Conservation (phyloP, 352 stramenopile species). For the Phytophthora sojae region DNA sequence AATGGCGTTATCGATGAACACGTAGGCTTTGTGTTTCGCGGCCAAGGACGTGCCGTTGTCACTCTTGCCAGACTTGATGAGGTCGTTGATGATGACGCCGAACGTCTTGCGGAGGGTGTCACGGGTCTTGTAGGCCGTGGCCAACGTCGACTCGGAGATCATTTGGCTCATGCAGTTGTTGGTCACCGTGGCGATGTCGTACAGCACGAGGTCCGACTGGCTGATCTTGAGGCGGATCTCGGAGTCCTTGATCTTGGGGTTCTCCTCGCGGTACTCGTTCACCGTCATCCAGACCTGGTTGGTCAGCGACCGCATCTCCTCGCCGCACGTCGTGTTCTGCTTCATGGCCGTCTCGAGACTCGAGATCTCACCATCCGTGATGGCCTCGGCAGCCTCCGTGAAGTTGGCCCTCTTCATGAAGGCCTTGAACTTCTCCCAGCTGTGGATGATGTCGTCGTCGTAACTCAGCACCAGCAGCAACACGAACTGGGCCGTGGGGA, state of each 20-base stretch:
- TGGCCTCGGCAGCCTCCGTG: constrained; percentile 23
- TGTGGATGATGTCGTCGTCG: constrained; percentile 37
- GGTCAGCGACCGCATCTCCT: constrained; percentile 43
- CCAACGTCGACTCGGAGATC: constrained; percentile 20
- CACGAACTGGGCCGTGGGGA: constrained; percentile 39
- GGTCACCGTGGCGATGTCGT: constrained; percentile 55
- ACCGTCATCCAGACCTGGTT: constrained; percentile 52
- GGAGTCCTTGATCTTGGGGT: constrained; percentile 35
- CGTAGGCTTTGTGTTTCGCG: constrained; percentile 36
- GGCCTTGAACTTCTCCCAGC: constrained; percentile 40
- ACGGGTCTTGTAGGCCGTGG: constrained; percentile 42
- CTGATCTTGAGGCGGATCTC: constrained; percentile 49
- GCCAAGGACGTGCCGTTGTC: constrained; percentile 43
- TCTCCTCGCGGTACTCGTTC: constrained; percentile 38
- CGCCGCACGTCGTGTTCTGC: constrained; percentile 49
- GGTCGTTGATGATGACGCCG: constrained; percentile 56
- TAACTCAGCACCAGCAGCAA: constrained; percentile 37
- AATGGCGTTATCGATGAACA: constrained; percentile 44
- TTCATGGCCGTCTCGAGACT: constrained; percentile 45
- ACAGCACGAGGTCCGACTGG: constrained; percentile 53
- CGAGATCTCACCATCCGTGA: constrained; percentile 39
- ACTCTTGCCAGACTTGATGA: constrained; percentile 49
- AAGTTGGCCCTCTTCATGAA: constrained; percentile 42
- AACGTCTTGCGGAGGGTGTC: constrained; percentile 60
- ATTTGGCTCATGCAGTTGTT: constrained; percentile 52